These are phyloP conservation scores for Conoideocrella luteorostrata DNA, from an alignment of 2,329 filamentous ascomycete genomes.

Conservation along the genomic window DNA sequence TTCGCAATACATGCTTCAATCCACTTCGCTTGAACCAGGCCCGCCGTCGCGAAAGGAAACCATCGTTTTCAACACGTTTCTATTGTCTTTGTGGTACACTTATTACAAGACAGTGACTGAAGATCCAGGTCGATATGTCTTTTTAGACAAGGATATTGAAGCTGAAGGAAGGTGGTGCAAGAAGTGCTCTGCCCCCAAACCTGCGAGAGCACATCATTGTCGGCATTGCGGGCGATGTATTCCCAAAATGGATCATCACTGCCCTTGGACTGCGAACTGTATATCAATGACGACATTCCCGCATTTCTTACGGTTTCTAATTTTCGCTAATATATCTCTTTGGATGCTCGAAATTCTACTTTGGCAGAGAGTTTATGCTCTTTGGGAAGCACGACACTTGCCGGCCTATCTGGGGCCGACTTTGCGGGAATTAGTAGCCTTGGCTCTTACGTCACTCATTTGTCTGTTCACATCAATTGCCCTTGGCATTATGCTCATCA, in stretches of 20 bases:
- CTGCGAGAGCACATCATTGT: slow-evolving; percentile 75
- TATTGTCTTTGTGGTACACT: slow-evolving; percentile 59
- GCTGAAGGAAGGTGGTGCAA: slow-evolving; percentile 57
- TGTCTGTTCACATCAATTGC: slow-evolving; percentile 55
- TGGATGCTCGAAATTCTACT: slow-evolving; percentile 56
- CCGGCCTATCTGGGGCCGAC: slow-evolving; percentile 70
- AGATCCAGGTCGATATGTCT: slow-evolving; percentile 50
- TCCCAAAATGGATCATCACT: slow-evolving; percentile 81
- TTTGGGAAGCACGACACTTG: slow-evolving; percentile 61
- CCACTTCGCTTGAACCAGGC: slow-evolving; percentile 49
- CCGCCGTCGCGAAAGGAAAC: slow-evolving; percentile 52
- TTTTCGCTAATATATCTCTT: slow-evolving; percentile 61
- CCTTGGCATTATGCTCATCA: slow-evolving; percentile 58
- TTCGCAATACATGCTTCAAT: slow-evolving; percentile 64
- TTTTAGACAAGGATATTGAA: slow-evolving; percentile 30
- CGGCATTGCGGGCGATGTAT: slow-evolving; percentile 68
- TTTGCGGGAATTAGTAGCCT: slow-evolving; percentile 48
- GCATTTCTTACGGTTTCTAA: slow-evolving; percentile 73
- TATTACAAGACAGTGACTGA: slow-evolving; percentile 58
- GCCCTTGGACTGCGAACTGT: slow-evolving; percentile 79
- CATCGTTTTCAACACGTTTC: slow-evolving; percentile 58
- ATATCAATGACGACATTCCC: slow-evolving; percentile 77
- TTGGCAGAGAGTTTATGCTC: slow-evolving; percentile 46
- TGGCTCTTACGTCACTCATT: slow-evolving; percentile 54
- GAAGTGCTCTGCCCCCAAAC: slow-evolving; percentile 69